Percentiles rank a stretch among this genome's conserved stretches.
Evolutionary conservation across 805 yeast species (phyloP).

Genomic region (Nakazawaea anatomiae): DNA sequence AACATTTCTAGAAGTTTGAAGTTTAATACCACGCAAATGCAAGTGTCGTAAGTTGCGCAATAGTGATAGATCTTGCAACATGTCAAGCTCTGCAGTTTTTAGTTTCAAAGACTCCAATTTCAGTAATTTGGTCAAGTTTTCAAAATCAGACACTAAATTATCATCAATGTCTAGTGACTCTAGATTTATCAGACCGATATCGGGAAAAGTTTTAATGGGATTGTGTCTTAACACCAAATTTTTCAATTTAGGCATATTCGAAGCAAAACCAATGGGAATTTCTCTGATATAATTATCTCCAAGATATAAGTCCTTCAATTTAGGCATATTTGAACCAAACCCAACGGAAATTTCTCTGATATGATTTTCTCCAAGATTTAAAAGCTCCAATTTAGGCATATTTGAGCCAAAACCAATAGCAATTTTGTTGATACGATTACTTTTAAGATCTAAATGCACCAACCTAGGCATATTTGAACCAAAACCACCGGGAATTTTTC

Average conservation of each 20-base stretch:
- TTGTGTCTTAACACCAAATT: not conserved
- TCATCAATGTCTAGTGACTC: not conserved
- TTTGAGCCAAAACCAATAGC: no score
- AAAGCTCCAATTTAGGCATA: no score
- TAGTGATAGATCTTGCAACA: not conserved
- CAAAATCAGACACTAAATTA: not conserved
- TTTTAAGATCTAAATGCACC: no score
- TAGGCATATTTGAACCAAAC: no score
- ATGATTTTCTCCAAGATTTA: no score
- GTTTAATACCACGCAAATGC: no score
- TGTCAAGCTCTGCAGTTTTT: not conserved
- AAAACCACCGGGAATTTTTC: no score
- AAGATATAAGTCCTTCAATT: not conserved
- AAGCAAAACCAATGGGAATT: not conserved
- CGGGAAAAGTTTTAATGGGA: not conserved
- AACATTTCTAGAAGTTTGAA: not conserved
- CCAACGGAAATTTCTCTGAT: no score
- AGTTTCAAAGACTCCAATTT: not conserved
- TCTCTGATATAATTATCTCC: not conserved
- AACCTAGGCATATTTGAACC: no score
- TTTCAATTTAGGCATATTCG: not conserved
- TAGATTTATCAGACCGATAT: not conserved
- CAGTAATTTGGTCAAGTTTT: not conserved
- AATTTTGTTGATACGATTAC: no score
- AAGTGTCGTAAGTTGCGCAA: not conserved